Percentiles rank a stretch among this genome's conserved stretches.
These are phyloP conservation scores for Nicotiana obtusifolia DNA, from an alignment of 257 asterid genomes.

Conservation along the genomic window DNA sequence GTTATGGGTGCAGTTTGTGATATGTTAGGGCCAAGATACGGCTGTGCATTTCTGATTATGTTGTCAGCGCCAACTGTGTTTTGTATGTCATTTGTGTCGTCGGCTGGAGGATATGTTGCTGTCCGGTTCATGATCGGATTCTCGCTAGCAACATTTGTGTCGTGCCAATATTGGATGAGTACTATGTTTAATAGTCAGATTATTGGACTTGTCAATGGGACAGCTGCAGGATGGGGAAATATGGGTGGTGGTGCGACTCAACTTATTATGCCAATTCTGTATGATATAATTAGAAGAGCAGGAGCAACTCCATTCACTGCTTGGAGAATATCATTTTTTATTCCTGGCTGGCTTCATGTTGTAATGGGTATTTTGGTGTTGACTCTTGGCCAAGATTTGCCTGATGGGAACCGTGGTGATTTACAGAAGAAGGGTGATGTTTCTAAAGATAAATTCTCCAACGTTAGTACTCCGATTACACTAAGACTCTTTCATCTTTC, in stretches of 20 bases:
- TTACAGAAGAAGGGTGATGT: conserved; percentile 49
- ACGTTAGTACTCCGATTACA: conserved; percentile 18
- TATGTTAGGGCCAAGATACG: conserved; percentile 44
- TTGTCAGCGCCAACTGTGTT: conserved; percentile 52
- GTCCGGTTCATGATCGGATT: conserved; percentile 64
- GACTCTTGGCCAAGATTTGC: conserved; percentile 58
- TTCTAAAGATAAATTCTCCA: conserved; percentile 37
- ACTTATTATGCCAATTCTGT: conserved; percentile 52
- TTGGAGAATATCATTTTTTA: conserved; percentile 59
- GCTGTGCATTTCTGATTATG: conserved; percentile 49
- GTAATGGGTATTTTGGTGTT: conserved; percentile 51
- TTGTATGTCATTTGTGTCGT: conserved; percentile 42
- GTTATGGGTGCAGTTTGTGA: conserved; percentile 56
- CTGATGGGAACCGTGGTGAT: conserved; percentile 44
- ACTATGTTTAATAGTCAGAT: conserved; percentile 46
- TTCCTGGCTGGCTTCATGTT: conserved; percentile 52
- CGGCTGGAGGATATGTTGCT: conserved; percentile 35
- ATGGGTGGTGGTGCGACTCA: conserved; percentile 76
- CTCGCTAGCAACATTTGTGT: conserved; percentile 59
- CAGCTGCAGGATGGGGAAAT: conserved; percentile 68
- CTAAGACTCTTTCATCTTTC: no score
- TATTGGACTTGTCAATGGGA: conserved; percentile 48
- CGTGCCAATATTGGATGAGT: conserved; percentile 60
- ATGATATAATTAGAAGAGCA: conserved; percentile 21
- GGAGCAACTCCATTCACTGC: conserved; percentile 52